Conservation (phyloP, 148 eudicot species). For the Nepenthes gracilis region DNA sequence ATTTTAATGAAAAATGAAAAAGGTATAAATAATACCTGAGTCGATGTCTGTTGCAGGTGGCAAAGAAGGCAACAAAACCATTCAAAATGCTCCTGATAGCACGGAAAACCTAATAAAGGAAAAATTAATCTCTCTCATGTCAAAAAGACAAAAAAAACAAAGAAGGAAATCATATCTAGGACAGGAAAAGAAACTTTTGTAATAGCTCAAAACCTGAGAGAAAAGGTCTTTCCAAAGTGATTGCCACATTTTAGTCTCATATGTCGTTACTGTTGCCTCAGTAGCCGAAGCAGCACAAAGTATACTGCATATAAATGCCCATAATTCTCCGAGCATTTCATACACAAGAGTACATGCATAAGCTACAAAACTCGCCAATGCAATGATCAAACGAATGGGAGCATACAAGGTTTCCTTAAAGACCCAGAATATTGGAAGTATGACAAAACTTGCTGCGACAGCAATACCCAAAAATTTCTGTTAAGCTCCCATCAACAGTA, state of each 20-base stretch:
- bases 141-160: background rate
- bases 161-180: background rate
- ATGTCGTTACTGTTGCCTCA: constrained; percentile 45
- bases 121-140: background rate
- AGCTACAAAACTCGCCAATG: constrained; percentile 28
- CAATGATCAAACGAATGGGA: constrained; percentile 37
- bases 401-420: constrained; percentile 40
- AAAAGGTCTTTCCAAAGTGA: constrained; percentile 83
- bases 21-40: constrained; percentile 36
- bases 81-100: constrained; percentile 68
- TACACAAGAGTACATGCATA: constrained; percentile 21
- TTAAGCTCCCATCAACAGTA: background rate
- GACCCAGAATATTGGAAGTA: constrained; percentile 43
- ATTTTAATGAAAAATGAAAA: too few species aligned
- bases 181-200: background rate
- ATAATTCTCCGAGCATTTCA: constrained; percentile 29
- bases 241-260: constrained; percentile 66
- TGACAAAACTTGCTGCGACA: constrained; percentile 26
- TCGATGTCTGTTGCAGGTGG: constrained; percentile 87
- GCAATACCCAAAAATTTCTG: too few species aligned
- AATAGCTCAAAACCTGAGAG: constrained; percentile 41
- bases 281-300: constrained; percentile 27
- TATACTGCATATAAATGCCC: constrained; percentile 26
- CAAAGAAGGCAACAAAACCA: constrained; percentile 70
- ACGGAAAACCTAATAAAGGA: constrained; percentile 50